A percentile compares a stretch with the other conserved stretches of the same genome.
Evolutionary conservation across 1,139 yeast species (phyloP).

Genomic region (Candida mesenterica): DNA sequence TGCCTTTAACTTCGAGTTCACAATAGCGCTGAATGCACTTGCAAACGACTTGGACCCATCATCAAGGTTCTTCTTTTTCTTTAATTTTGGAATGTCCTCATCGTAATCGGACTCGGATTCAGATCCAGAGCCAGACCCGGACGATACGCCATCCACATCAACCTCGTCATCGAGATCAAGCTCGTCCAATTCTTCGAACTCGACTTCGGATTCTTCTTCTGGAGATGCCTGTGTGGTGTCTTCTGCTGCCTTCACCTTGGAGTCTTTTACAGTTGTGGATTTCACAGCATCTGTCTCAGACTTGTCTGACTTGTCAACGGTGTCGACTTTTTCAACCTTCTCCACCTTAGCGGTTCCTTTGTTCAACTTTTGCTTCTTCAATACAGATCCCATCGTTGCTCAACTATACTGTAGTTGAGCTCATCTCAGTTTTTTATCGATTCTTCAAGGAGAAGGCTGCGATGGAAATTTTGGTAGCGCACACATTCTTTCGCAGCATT

Average conservation of each 20-base stretch:
- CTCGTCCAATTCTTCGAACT: slow-evolving; percentile 15
- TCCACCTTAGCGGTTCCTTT: slow-evolving; percentile 12
- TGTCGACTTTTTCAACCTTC: slow-evolving; percentile 15
- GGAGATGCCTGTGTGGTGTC: slow-evolving; percentile 1
- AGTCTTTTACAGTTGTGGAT: not conserved
- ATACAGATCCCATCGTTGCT: not conserved
- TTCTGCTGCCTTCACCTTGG: slow-evolving; percentile 1
- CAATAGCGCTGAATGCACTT: slow-evolving; percentile 76
- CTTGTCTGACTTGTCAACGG: slow-evolving; percentile 10
- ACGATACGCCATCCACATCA: slow-evolving; percentile 14
- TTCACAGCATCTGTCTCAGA: slow-evolving; percentile 8
- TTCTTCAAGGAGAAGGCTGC: not conserved
- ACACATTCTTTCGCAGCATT: no score
- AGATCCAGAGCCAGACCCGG: slow-evolving; percentile 23
- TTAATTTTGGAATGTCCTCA: slow-evolving; percentile 47
- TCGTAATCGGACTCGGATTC: slow-evolving; percentile 21
- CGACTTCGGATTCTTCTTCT: slow-evolving; percentile 9
- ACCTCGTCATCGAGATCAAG: slow-evolving; percentile 17
- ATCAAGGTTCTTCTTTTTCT: slow-evolving; percentile 54
- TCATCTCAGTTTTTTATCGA: slow-evolving; percentile 11
- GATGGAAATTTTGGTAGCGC: no score
- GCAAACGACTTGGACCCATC: slow-evolving; percentile 79
- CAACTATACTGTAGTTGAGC: slow-evolving; percentile 2
- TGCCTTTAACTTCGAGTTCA: slow-evolving; percentile 84
- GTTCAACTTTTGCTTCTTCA: slow-evolving; percentile 20